phyloP scores from a whole-genome alignment of 805 yeast species.

The Candida rishiriensis region DNA sequence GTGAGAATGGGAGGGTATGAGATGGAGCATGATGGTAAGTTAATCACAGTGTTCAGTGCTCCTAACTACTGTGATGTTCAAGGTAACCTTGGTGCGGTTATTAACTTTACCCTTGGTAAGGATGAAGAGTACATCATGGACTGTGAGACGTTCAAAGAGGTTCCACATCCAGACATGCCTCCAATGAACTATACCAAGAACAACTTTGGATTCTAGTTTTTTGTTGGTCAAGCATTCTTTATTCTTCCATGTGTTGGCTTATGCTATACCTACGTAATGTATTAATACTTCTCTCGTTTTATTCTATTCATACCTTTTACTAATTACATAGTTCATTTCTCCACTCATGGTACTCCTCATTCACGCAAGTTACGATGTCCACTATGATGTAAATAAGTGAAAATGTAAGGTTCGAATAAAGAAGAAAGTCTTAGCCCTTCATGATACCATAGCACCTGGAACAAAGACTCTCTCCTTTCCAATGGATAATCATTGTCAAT shows the following conservation, averaged over 20 bases:
- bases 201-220: constrained; percentile 35
- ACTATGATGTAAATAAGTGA: too few relatives aligned
- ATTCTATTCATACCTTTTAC: too few relatives aligned
- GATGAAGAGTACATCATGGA: constrained; percentile 47
- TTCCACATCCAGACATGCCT: constrained; percentile 82
- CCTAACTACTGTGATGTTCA: constrained; percentile 95
- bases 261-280: too few relatives aligned
- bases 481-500: not conserved
- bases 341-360: too few relatives aligned
- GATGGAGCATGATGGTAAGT: constrained; percentile 77
- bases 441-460: not conserved
- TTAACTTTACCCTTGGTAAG: constrained; percentile 53
- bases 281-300: too few relatives aligned
- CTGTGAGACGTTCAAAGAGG: constrained; percentile 68
- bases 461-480: not conserved
- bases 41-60: constrained; percentile 95
- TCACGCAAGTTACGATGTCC: too few relatives aligned
- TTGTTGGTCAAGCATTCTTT: too few relatives aligned
- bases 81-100: constrained; percentile 87
- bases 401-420: too few relatives aligned
- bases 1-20: constrained; percentile 90
- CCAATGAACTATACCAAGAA: constrained; percentile 86
- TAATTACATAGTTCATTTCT: too few relatives aligned
- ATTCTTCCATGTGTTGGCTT: too few relatives aligned
- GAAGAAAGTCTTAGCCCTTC: too few relatives aligned